A percentile compares a stretch with the other conserved stretches of the same genome.
phyloP scores from a whole-genome alignment of 2,329 filamentous ascomycete species.

The Xylaria arbuscula region DNA sequence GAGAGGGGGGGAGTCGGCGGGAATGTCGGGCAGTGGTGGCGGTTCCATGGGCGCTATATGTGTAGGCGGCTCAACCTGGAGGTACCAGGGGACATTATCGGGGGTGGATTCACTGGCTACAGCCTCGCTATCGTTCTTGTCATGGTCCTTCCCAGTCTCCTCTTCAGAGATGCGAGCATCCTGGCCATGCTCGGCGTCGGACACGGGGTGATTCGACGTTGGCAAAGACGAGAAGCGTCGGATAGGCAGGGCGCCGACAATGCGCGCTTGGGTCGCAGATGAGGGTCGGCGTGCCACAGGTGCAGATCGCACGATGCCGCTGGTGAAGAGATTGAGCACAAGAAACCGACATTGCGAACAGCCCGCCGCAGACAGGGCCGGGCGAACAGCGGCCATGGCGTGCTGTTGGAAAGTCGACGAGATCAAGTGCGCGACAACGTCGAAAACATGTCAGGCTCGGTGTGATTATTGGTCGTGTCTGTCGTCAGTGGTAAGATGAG shows the following conservation, averaged over 20 bases:
- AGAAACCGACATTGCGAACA: conserved; percentile 49
- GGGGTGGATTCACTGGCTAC: conserved; percentile 23
- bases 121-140: conserved; percentile 22
- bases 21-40: conserved; percentile 64
- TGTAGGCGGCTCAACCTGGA: conserved; percentile 74
- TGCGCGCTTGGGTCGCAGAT: conserved; percentile 8
- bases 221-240: conserved; percentile 40
- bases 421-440: neutral
- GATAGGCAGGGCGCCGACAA: conserved; percentile 25
- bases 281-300: conserved; percentile 35
- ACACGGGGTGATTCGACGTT: conserved; percentile 20
- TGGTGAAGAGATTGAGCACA: conserved; percentile 46
- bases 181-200: conserved; percentile 14
- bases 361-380: conserved; percentile 43
- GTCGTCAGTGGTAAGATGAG: too few relatives aligned
- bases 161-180: conserved; percentile 22
- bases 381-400: conserved; percentile 45
- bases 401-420: neutral
- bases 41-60: conserved; percentile 62
- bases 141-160: neutral
- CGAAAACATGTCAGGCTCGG: neutral
- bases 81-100: conserved; percentile 76
- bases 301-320: conserved; percentile 29
- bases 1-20: conserved; percentile 75
- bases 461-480: neutral